Conservation (phyloP, 2,329 filamentous ascomycete species). For the Aureobasidium namibiae region DNA sequence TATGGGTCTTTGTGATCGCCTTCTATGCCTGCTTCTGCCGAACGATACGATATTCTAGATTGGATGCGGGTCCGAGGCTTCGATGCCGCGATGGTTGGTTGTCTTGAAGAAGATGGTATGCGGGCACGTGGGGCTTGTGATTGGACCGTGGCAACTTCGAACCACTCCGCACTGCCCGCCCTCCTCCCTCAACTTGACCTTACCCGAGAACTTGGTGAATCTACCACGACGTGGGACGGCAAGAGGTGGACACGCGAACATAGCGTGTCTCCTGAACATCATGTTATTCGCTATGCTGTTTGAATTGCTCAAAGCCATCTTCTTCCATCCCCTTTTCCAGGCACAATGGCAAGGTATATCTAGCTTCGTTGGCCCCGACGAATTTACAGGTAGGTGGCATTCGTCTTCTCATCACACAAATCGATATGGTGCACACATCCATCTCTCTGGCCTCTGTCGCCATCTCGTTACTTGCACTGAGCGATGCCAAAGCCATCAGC, state of each 20-base stretch:
- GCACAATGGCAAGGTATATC: not conserved
- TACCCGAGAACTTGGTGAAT: not conserved
- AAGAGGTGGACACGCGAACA: conserved; percentile 2
- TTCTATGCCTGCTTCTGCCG: not conserved
- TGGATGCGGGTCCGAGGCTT: not conserved
- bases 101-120: not conserved
- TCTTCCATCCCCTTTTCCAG: not conserved
- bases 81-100: not conserved
- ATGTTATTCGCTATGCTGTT: not conserved
- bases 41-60: not conserved
- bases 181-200: not conserved
- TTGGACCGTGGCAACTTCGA: not conserved
- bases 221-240: not conserved
- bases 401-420: not conserved
- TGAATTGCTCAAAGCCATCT: not conserved
- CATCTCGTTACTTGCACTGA: conserved; percentile 7
- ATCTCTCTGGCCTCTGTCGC: conserved; percentile 1
- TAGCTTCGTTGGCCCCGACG: not conserved
- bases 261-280: not conserved
- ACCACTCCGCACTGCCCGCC: not conserved
- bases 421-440: not conserved
- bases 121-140: not conserved
- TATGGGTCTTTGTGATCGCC: not conserved
- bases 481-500: conserved; percentile 4
- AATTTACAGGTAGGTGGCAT: not conserved